Percentiles rank a stretch among this genome's conserved stretches.
These are phyloP conservation scores for Clonostachys rhizophaga DNA, from an alignment of 2,329 filamentous ascomycete species.

Conservation along the genomic window DNA sequence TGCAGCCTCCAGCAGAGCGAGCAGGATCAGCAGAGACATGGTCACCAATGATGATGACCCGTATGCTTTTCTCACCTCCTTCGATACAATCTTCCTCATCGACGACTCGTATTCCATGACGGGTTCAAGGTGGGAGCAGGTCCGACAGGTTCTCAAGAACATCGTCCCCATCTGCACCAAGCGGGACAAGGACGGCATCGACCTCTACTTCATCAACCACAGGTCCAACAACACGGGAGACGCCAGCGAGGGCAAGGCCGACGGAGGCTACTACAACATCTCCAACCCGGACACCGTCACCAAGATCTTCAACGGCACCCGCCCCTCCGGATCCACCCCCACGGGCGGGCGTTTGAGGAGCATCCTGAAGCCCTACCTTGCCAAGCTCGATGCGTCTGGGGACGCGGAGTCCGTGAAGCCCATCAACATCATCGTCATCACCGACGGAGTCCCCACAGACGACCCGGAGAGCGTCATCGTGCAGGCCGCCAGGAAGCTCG, in stretches of 20 bases:
- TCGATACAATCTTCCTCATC: conserved; percentile 87
- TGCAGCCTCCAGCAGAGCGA: not conserved
- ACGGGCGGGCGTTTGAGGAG: conserved; percentile 67
- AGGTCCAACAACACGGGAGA: conserved; percentile 29
- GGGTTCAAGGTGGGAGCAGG: conserved; percentile 72
- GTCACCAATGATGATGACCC: conserved; percentile 48
- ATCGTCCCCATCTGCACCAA: conserved; percentile 79
- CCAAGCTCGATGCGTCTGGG: conserved; percentile 27
- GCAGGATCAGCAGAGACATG: not conserved
- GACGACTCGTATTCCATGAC: conserved; percentile 91
- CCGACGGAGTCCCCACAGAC: conserved; percentile 78
- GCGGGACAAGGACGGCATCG: conserved; percentile 80
- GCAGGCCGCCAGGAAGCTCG: conserved; percentile 63
- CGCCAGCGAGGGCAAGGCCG: conserved; percentile 20
- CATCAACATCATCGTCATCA: conserved; percentile 89
- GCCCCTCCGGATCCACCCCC: conserved; percentile 64
- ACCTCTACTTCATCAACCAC: conserved; percentile 88
- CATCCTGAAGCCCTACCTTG: conserved; percentile 72
- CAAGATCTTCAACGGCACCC: conserved; percentile 64
- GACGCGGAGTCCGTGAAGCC: conserved; percentile 56
- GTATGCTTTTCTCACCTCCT: conserved; percentile 71
- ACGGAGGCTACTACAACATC: conserved; percentile 61
- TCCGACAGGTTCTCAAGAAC: conserved; percentile 60
- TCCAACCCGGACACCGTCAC: conserved; percentile 51
- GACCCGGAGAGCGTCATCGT: conserved; percentile 71